Conservation (phyloP, 1,284 basidiomycete genomes). For the Somion occarium region DNA sequence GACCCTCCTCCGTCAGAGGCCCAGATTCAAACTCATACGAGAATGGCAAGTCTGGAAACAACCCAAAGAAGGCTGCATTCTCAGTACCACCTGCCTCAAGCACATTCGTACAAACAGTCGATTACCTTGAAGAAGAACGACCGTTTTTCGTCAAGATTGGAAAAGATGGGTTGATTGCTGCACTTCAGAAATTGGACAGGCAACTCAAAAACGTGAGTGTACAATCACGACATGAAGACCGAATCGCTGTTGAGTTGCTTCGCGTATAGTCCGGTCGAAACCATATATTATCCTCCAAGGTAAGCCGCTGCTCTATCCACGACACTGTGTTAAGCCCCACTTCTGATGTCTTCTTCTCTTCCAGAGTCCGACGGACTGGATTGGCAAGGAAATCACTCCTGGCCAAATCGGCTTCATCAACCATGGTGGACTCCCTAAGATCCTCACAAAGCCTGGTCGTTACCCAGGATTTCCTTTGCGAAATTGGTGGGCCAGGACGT, state of each 20-base stretch:
- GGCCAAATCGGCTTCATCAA: conserved; percentile 67
- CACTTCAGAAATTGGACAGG: conserved; percentile 59
- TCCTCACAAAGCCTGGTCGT: conserved; percentile 65
- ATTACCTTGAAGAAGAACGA: conserved; percentile 22
- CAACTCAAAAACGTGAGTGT: conserved; percentile 47
- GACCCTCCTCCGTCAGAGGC: conserved; percentile 10
- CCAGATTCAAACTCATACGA: conserved; percentile 4
- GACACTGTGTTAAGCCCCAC: no score
- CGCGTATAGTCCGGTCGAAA: conserved; percentile 43
- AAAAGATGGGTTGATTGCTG: conserved; percentile 56
- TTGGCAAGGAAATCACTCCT: conserved; percentile 62
- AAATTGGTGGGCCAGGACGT: conserved; percentile 78
- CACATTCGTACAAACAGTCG: conserved; percentile 18
- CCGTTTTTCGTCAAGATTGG: conserved; percentile 67
- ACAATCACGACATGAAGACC: background rate
- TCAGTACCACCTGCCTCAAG: background rate
- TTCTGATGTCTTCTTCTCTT: no score
- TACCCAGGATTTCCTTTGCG: conserved; percentile 71
- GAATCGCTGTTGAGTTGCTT: background rate
- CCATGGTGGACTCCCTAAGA: conserved; percentile 73
- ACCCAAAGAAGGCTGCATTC: conserved; percentile 5
- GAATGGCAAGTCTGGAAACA: conserved; percentile 8
- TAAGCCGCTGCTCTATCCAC: no score
- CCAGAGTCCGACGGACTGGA: conserved; percentile 60
- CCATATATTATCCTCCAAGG: conserved; percentile 40